Conservation (phyloP, 2,329 filamentous ascomycete genomes). For the Trichophyton simii region DNA sequence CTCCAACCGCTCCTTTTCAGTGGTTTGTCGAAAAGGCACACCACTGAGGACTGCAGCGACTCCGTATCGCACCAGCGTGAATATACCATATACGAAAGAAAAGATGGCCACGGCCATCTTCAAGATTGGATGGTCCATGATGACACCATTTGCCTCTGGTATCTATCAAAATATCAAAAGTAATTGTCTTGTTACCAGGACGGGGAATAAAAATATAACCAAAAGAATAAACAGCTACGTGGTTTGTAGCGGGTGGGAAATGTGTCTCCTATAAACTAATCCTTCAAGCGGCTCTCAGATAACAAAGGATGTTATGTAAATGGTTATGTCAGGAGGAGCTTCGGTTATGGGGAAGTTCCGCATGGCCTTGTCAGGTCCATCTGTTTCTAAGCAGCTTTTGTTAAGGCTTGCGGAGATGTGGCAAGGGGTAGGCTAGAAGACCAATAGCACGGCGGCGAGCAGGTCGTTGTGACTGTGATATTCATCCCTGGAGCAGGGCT, state of each 20-base stretch:
- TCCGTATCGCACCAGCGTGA: conserved; percentile 24
- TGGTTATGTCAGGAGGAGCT: no score
- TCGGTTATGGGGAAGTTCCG: background rate
- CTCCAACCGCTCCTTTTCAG: conserved; percentile 30
- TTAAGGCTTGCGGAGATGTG: background rate
- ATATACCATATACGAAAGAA: conserved; percentile 25
- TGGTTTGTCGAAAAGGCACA: conserved; percentile 25
- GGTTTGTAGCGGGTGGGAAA: no score
- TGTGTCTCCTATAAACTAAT: no score
- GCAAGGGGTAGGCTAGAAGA: background rate
- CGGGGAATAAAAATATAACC: background rate
- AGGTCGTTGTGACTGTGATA: background rate
- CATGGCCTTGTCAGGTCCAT: background rate
- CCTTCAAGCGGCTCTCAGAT: no score
- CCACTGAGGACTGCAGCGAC: conserved; percentile 22
- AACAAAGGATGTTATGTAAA: no score
- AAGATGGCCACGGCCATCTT: conserved; percentile 14
- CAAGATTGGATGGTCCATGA: conserved; percentile 9
- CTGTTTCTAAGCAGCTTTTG: background rate
- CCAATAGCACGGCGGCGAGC: background rate
- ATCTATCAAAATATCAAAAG: background rate
- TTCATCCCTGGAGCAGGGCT: background rate
- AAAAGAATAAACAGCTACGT: no score
- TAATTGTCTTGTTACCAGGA: background rate
- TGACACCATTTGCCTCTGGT: background rate